A percentile compares a stretch with the other conserved stretches of the same genome.
phyloP scores from a whole-genome alignment of 2,329 filamentous ascomycete genomes.

The Sporothrix protearum region DNA sequence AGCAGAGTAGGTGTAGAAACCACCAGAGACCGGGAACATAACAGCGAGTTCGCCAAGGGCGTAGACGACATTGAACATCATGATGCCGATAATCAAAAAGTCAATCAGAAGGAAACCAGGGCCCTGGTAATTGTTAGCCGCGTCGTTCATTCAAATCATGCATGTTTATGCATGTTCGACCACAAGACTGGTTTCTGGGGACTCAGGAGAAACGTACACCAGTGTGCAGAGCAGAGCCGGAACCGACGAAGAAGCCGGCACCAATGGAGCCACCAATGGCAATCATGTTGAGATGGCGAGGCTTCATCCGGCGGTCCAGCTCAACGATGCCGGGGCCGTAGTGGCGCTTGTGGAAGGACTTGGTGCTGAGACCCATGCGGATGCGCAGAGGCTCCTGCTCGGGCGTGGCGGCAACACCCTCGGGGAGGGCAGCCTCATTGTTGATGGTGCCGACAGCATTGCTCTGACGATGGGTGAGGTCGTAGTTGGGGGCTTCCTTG shows the following conservation, averaged over 20 bases:
- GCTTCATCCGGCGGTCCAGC: constrained; percentile 37
- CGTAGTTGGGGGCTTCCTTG: constrained; percentile 15
- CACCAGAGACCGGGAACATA: constrained; percentile 55
- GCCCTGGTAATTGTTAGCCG: constrained; percentile 32
- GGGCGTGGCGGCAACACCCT: constrained; percentile 17
- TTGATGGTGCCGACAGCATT: constrained; percentile 1
- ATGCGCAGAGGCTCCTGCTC: constrained; percentile 36
- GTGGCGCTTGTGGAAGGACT: constrained; percentile 43
- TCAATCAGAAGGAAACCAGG: constrained; percentile 45
- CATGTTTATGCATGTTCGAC: too few relatives aligned
- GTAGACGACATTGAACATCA: constrained; percentile 61
- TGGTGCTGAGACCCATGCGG: constrained; percentile 41
- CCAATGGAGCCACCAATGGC: constrained; percentile 50
- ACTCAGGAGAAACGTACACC: constrained; percentile 39
- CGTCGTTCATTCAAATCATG: background rate
- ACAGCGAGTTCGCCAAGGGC: constrained; percentile 58
- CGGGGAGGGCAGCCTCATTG: background rate
- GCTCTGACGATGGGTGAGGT: constrained; percentile 3
- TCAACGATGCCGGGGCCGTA: constrained; percentile 38
- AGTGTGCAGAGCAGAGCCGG: constrained; percentile 47
- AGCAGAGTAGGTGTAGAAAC: constrained; percentile 55
- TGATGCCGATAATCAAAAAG: constrained; percentile 55
- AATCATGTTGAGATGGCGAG: constrained; percentile 31
- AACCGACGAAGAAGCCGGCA: constrained; percentile 61
- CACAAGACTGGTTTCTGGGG: background rate